These are phyloP conservation scores for Alternaria sp. DNA, from an alignment of 2,329 filamentous ascomycete species.

Conservation along the genomic window DNA sequence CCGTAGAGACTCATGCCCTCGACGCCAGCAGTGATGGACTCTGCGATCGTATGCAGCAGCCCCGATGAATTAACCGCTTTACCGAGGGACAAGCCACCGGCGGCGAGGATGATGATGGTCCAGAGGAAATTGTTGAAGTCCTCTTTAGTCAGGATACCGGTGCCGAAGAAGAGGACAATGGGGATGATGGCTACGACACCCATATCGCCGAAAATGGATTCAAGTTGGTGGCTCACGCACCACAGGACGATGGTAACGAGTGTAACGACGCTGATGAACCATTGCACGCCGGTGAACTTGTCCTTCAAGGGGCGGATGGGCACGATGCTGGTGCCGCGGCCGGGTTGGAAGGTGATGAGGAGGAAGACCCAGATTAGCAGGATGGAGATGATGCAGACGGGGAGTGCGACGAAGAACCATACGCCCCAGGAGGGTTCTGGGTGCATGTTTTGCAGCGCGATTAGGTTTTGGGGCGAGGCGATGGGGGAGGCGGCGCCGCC, in stretches of 20 bases:
- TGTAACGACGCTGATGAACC: slow-evolving; percentile 88
- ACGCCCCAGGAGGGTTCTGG: slow-evolving; percentile 90
- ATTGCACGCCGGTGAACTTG: slow-evolving; percentile 85
- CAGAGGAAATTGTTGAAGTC: slow-evolving; percentile 99
- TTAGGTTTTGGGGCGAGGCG: slow-evolving; percentile 95
- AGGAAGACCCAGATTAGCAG: slow-evolving; percentile 88
- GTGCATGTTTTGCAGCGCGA: slow-evolving; percentile 94
- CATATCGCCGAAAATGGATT: slow-evolving; percentile 93
- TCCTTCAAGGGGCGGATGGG: slow-evolving; percentile 91
- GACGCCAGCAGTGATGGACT: slow-evolving; percentile 74
- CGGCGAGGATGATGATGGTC: slow-evolving; percentile 99
- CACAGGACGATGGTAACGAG: slow-evolving; percentile 85
- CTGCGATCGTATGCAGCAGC: slow-evolving; percentile 85
- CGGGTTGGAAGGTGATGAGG: slow-evolving; percentile 82
- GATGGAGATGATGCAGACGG: slow-evolving; percentile 89
- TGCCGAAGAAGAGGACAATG: slow-evolving; percentile 94
- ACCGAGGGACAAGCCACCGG: slow-evolving; percentile 88
- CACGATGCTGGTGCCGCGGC: slow-evolving; percentile 84
- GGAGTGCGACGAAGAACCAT: slow-evolving; percentile 96
- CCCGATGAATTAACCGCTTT: slow-evolving; percentile 95
- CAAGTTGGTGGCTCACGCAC: slow-evolving; percentile 90
- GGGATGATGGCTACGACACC: slow-evolving; percentile 97
- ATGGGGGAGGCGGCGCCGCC: slow-evolving; percentile 97
- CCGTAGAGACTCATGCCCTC: slow-evolving; percentile 82
- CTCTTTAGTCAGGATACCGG: slow-evolving; percentile 94